Conservation (phyloP, 768 basidiomycete genomes). For the Suillus fuscotomentosus region DNA sequence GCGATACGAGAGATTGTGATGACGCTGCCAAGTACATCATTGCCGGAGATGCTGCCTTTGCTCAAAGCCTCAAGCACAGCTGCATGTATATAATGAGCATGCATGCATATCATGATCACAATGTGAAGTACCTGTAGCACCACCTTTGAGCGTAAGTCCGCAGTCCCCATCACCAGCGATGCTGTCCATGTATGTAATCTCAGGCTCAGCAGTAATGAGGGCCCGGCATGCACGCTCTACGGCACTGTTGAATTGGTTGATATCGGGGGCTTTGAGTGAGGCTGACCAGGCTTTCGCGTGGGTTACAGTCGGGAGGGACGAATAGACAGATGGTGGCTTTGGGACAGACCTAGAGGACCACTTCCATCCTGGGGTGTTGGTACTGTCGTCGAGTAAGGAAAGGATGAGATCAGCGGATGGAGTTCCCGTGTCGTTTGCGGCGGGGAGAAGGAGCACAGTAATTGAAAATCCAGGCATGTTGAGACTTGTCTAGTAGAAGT, state of each 20-base stretch:
- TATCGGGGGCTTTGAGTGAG: slow-evolving; percentile 40
- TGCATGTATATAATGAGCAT: slow-evolving; percentile 25
- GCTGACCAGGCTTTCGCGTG: slow-evolving; percentile 6
- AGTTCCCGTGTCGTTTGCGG: slow-evolving; percentile 34
- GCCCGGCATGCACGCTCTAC: slow-evolving; percentile 62
- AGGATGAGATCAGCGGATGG: slow-evolving; percentile 47
- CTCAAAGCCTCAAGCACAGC: slow-evolving; percentile 61
- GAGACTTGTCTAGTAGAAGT: slow-evolving; percentile 64
- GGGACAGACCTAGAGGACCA: slow-evolving; percentile 60
- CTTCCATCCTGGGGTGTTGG: slow-evolving; percentile 82
- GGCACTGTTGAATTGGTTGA: slow-evolving; percentile 48
- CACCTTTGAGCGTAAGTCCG: slow-evolving; percentile 67
- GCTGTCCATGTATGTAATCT: slow-evolving; percentile 88
- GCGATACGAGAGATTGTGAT: slow-evolving; percentile 70
- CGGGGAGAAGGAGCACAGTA: slow-evolving; percentile 75
- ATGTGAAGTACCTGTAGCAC: slow-evolving; percentile 57
- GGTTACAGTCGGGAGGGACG: slow-evolving; percentile 12
- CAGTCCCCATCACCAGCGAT: slow-evolving; percentile 91
- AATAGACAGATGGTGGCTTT: slow-evolving; percentile 12
- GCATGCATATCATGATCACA: neutral
- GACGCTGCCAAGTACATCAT: slow-evolving; percentile 63
- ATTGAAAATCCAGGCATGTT: slow-evolving; percentile 94
- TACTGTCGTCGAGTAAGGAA: slow-evolving; percentile 65
- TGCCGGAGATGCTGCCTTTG: slow-evolving; percentile 55
- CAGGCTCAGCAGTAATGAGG: slow-evolving; percentile 76